Percentiles rank a stretch among this genome's conserved stretches.
These are phyloP conservation scores for Citrus reticulata DNA, from an alignment of 345 rosid genomes.

Conservation along the genomic window DNA sequence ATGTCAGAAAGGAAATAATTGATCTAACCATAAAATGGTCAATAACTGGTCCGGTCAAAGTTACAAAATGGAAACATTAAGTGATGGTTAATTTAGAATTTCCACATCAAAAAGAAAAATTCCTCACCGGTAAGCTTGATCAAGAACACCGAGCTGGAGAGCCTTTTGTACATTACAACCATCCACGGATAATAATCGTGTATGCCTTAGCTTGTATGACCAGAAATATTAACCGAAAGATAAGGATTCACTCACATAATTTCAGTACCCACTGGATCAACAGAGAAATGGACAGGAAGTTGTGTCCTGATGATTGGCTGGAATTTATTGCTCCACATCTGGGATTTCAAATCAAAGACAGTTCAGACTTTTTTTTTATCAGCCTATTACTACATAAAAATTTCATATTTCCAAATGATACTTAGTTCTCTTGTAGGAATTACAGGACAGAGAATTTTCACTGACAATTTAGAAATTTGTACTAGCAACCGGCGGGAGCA, in stretches of 20 bases:
- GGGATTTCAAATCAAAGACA: constrained; percentile 26
- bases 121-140: background rate
- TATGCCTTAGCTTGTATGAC: constrained; percentile 12
- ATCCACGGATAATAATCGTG: background rate
- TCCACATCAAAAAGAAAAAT: background rate
- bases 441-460: background rate
- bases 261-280: constrained; percentile 82
- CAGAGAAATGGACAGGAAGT: constrained; percentile 52
- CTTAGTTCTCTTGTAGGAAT: background rate
- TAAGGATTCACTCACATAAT: constrained; percentile 51
- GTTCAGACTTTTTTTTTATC: background rate
- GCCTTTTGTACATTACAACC: background rate
- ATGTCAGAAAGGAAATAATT: background rate
- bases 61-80: background rate
- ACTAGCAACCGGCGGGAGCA: background rate
- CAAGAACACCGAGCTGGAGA: background rate
- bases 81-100: background rate
- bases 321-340: constrained; percentile 73
- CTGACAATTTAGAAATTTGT: background rate
- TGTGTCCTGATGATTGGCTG: constrained; percentile 42
- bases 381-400: background rate
- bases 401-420: background rate
- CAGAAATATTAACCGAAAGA: constrained; percentile 3
- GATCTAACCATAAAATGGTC: background rate
- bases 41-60: background rate